Base-by-base conservation (phyloP, 768 basidiomycete genomes). In the Boletus fagicola region DNA sequence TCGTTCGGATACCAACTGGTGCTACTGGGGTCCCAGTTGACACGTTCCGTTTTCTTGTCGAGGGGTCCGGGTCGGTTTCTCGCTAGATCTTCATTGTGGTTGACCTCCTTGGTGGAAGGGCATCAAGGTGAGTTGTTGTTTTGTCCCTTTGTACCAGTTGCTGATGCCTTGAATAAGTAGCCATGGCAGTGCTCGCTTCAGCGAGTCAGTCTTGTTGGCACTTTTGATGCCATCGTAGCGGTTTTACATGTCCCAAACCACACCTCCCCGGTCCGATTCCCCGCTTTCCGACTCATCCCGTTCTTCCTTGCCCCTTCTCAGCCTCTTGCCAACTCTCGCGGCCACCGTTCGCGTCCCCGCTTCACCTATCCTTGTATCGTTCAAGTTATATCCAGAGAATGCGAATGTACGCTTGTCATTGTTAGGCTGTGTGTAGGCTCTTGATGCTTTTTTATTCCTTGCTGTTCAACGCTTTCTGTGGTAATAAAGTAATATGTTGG, bases 391-490 rank as follows among this genome's bases (percentile, higher is more conserved):
- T 9, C 44, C 40, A 45, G 35, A 49, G 26, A 52, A 49, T 12
- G 18, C 24, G 31, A 68, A 49, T 68, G 64, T 68, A 66, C 35
- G 51, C 46, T 61, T 55, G 58, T 68, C 40, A 38, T 56, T 24
- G 35, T 48, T 56, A 30, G 28, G 53, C 11, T 59, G 53, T 64
- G 40, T 66, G 63, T 65, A 68, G 20, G 48, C 44, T 59, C 13
- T 51, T 49, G 28, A 1, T 53, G 56, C 35, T 56, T 58, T 46
- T 20, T 24, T 65, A 44, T 58, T 42, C 31, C 40, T 11, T 50
- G 54, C n/a, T 65, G 59, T 63, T 62, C 26, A 7, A 51, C 18
- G n/a, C n/a, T 33, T 35, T 51, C 3, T 12, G 8, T 35, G 28
- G 28, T 54, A 35, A 30, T 10, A 52, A 61, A 54, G 48, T 51